A percentile compares a stretch with the other conserved stretches of the same genome.
Conservation (phyloP, 75 land plant species). For the Cupressus sempervirens region DNA sequence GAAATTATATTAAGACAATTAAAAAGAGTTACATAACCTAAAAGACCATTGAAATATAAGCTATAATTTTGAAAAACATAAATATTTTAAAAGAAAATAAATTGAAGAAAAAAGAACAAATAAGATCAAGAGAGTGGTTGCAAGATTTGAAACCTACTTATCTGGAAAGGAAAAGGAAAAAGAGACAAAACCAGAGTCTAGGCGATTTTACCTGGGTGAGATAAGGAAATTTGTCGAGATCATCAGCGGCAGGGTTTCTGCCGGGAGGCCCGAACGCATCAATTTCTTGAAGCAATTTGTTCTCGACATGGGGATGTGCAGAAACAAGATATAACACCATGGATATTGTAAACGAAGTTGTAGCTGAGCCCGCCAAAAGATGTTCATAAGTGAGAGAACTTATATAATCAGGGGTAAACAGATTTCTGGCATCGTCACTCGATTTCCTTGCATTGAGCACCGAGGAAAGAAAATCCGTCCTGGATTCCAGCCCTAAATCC, state of each 20-base stretch:
- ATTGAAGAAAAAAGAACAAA: too few relatives aligned
- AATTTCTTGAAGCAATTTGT: conserved; percentile 63
- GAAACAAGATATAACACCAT: conserved; percentile 49
- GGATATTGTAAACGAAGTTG: conserved; percentile 58
- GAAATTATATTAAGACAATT: too few relatives aligned
- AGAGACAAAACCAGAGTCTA: too few relatives aligned
- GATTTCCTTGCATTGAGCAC: conserved; percentile 45
- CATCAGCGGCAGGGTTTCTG: conserved; percentile 36
- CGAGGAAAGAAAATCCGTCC: conserved; percentile 57
- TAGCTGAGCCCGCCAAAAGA: conserved; percentile 65
- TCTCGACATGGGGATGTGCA: conserved; percentile 54
- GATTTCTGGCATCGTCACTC: conserved; percentile 16
- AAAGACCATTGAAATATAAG: too few relatives aligned
- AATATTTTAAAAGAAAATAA: too few relatives aligned
- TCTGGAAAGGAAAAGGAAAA: too few relatives aligned
- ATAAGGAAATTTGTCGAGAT: conserved; percentile 69
- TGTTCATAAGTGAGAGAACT: conserved; percentile 70
- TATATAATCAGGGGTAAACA: conserved; percentile 48
- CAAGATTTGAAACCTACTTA: not conserved
- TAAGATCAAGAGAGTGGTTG: too few relatives aligned
- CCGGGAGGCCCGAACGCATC: conserved; percentile 46
- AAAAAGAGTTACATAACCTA: too few relatives aligned
- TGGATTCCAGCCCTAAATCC: conserved; percentile 14
- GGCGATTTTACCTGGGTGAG: conserved; percentile 54
- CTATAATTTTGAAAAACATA: too few relatives aligned